Percentiles rank a stretch among this genome's conserved stretches.
Evolutionary conservation across 2,329 filamentous ascomycete species (phyloP).

Genomic region (Ploettnerulaceae sp.): DNA sequence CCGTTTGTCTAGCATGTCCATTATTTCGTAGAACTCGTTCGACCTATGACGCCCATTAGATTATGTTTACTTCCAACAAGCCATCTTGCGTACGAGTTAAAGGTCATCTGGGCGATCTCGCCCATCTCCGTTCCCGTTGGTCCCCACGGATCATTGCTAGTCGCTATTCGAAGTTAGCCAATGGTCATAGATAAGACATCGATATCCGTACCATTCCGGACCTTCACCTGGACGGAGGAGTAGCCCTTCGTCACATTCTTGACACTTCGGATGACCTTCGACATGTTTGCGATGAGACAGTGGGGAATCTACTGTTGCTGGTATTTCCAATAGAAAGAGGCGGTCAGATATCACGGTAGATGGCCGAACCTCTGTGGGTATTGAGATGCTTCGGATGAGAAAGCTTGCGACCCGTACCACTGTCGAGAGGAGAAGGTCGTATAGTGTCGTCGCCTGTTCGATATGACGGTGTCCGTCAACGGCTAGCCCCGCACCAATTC

Average conservation of each 20-base stretch:
- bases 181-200: constrained; percentile 10
- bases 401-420: constrained; percentile 7
- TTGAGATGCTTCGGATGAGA: constrained; percentile 2
- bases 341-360: constrained; percentile 1
- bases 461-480: constrained; percentile 7
- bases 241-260: constrained; percentile 99
- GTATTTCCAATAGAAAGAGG: background rate
- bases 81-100: constrained; percentile 72
- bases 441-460: constrained; percentile 11
- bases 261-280: constrained; percentile 92
- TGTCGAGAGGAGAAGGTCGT: constrained; percentile 9
- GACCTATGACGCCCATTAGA: constrained; percentile 46
- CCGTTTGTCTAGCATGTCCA: constrained; percentile 99
- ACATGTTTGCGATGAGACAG: constrained; percentile 57
- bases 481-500: constrained; percentile 16
- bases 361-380: constrained; percentile 8
- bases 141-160: constrained; percentile 98
- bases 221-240: constrained; percentile 93
- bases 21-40: constrained; percentile 98
- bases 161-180: constrained; percentile 58
- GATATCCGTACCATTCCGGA: constrained; percentile 77
- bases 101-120: constrained; percentile 96
- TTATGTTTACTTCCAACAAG: background rate
- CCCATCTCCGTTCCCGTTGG: constrained; percentile 97
- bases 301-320: constrained; percentile 1